These are phyloP conservation scores for Zostera marina DNA, from an alignment of 116 monocot genomes.

Conservation along the genomic window DNA sequence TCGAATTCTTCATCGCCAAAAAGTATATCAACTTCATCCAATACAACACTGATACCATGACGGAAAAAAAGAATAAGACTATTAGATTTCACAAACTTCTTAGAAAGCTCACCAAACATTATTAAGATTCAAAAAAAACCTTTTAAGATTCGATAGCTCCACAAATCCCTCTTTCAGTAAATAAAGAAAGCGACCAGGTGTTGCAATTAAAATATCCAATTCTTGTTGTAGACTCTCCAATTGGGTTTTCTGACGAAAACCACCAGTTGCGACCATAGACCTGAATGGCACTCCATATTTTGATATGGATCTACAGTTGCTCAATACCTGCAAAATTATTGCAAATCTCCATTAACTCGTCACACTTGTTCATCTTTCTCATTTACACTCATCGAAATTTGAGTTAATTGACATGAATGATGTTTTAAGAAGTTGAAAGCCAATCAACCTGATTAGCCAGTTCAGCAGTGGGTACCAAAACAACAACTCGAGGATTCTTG, in stretches of 20 bases:
- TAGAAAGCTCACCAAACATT: background rate
- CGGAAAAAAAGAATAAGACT: background rate
- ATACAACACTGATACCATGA: constrained; percentile 38
- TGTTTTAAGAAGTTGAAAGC: background rate
- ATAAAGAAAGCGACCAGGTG: constrained; percentile 75
- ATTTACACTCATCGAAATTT: background rate
- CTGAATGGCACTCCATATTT: constrained; percentile 76
- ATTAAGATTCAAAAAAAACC: constrained; percentile 18
- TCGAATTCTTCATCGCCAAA: constrained; percentile 80
- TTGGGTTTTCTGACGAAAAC: constrained; percentile 88
- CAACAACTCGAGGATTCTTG: constrained; percentile 46
- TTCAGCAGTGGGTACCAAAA: constrained; percentile 86
- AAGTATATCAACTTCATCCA: constrained; percentile 91
- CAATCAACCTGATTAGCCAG: constrained; percentile 78
- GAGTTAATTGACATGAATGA: background rate
- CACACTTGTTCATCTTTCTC: background rate
- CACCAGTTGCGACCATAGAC: constrained; percentile 89
- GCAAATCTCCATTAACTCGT: background rate
- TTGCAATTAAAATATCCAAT: constrained; percentile 81
- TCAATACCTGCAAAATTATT: constrained; percentile 45
- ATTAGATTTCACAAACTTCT: background rate
- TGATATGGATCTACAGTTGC: constrained; percentile 66
- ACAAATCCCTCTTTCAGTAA: constrained; percentile 76
- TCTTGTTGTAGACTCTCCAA: constrained; percentile 61
- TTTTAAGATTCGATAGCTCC: constrained; percentile 49